These are phyloP conservation scores for Isabelozyma rhagii DNA, from an alignment of 805 yeast species.

Conservation along the genomic window DNA sequence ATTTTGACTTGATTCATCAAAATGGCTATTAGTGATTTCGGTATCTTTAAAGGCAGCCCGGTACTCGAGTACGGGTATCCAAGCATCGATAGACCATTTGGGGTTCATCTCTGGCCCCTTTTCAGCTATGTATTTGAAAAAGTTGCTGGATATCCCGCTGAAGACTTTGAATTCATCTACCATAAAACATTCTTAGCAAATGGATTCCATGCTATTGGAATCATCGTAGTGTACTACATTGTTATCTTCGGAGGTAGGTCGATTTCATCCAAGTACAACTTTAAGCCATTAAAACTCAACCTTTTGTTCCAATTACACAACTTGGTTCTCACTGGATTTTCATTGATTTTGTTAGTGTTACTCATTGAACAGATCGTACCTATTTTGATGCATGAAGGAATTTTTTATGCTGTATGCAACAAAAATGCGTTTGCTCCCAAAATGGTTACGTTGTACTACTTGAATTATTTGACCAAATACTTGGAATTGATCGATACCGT, in stretches of 20 bases:
- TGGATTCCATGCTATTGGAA: constrained; percentile 49
- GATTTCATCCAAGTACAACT: constrained; percentile 46
- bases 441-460: constrained; percentile 79
- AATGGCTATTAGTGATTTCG: background rate
- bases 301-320: constrained; percentile 83
- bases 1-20: background rate
- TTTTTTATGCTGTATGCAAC: constrained; percentile 81
- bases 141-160: constrained; percentile 55
- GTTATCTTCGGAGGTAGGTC: constrained; percentile 68
- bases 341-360: constrained; percentile 63
- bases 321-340: constrained; percentile 64
- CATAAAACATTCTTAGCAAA: constrained; percentile 68
- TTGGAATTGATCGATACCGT: constrained; percentile 88
- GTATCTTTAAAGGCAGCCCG: background rate
- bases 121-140: constrained; percentile 48
- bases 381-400: constrained; percentile 66
- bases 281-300: constrained; percentile 71
- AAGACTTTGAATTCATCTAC: constrained; percentile 63
- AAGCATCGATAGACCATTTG: constrained; percentile 47
- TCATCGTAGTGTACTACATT: constrained; percentile 39
- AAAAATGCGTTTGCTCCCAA: constrained; percentile 77
- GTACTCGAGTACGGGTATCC: constrained; percentile 29
- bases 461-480: constrained; percentile 88
- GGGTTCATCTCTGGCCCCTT: constrained; percentile 65
- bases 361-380: constrained; percentile 85